Conservation (phyloP, 1,284 basidiomycete genomes). For the Puccinia polysora region DNA sequence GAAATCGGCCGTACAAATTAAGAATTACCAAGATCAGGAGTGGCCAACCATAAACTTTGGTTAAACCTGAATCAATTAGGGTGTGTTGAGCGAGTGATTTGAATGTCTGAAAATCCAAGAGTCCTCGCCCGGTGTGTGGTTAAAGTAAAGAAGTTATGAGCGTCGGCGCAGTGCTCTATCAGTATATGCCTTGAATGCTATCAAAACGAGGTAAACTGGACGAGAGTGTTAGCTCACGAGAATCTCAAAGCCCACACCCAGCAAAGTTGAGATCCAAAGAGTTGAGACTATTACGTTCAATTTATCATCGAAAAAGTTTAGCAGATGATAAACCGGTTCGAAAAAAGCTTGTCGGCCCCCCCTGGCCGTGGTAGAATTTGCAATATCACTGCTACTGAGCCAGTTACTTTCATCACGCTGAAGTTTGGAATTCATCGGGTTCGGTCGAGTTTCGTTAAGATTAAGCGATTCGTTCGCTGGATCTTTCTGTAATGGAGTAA, state of each 20-base stretch:
- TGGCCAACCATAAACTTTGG: conserved; percentile 26
- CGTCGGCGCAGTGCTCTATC: neutral
- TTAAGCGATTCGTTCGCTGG: neutral
- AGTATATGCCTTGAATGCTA: neutral
- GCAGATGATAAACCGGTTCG: neutral
- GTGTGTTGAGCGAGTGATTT: conserved; percentile 30
- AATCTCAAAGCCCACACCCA: conserved; percentile 22
- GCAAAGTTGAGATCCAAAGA: conserved; percentile 6
- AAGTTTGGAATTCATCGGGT: no score
- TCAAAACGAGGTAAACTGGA: neutral
- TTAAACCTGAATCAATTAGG: conserved; percentile 13
- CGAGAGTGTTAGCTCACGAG: neutral
- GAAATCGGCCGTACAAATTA: conserved; percentile 13
- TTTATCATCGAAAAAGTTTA: conserved; percentile 11
- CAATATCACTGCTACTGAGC: no score
- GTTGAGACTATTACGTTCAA: neutral
- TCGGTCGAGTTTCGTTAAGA: neutral
- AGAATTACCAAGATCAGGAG: conserved; percentile 13
- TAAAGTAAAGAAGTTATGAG: neutral
- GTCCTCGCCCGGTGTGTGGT: no score
- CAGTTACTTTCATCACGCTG: no score
- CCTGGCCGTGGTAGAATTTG: no score
- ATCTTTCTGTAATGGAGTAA: neutral
- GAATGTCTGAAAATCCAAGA: conserved; percentile 33
- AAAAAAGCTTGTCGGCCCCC: neutral